phyloP scores from a whole-genome alignment of 495 filamentous ascomycete genomes.

The Penicillium angulare region DNA sequence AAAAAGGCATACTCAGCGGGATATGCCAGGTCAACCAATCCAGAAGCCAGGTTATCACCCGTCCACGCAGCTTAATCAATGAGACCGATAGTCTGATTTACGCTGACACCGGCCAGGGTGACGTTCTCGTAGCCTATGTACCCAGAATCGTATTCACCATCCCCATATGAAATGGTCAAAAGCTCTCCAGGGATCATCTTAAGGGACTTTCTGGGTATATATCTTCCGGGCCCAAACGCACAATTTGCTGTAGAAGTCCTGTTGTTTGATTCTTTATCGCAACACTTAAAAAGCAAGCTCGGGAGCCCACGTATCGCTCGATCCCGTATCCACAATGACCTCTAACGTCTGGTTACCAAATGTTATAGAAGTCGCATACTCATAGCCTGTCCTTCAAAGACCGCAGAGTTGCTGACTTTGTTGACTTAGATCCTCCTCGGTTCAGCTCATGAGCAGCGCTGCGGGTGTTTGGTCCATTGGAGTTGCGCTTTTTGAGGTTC shows the following conservation, averaged over 20 bases:
- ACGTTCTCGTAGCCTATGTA: slow-evolving; percentile 53
- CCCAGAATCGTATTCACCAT: slow-evolving; percentile 49
- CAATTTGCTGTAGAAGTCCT: slow-evolving; percentile 33
- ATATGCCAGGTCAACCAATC: slow-evolving; percentile 59
- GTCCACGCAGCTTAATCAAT: slow-evolving; percentile 46
- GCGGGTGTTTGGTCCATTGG: neutral
- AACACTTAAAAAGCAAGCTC: slow-evolving; percentile 46
- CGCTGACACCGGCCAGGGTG: slow-evolving; percentile 50
- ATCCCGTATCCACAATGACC: slow-evolving; percentile 57
- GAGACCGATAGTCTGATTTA: slow-evolving; percentile 51
- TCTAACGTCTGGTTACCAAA: slow-evolving; percentile 30
- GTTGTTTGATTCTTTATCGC: slow-evolving; percentile 23
- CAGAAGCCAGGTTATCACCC: slow-evolving; percentile 41
- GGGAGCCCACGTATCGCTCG: slow-evolving; percentile 58
- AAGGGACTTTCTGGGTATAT: slow-evolving; percentile 35
- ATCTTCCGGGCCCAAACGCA: slow-evolving; percentile 45
- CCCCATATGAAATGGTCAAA: slow-evolving; percentile 57
- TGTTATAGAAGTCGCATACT: slow-evolving; percentile 4
- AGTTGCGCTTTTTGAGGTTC: neutral
- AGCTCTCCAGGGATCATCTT: slow-evolving; percentile 39
- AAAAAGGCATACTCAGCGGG: slow-evolving; percentile 33
- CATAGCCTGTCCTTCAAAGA: neutral
- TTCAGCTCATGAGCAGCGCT: neutral
- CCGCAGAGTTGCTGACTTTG: neutral
- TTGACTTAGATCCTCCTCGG: neutral